Evolutionary conservation across 768 basidiomycete genomes (phyloP).

Genomic region (Suillus brevipes): DNA sequence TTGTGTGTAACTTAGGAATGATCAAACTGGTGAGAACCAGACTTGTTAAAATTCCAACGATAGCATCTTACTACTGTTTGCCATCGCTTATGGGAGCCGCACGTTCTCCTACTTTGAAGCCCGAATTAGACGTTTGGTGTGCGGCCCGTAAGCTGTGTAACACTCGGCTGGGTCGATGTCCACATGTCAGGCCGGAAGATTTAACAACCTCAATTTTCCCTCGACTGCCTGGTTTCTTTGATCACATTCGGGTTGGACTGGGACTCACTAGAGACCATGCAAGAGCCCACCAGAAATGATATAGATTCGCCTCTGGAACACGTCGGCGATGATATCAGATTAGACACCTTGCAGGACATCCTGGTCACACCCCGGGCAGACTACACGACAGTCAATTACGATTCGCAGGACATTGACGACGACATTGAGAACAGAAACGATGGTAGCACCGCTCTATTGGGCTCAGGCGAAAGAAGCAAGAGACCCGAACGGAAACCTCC

Average conservation of each 20-base stretch:
- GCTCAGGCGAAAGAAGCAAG: constrained; percentile 29
- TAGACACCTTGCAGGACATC: constrained; percentile 32
- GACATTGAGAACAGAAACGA: constrained; percentile 39
- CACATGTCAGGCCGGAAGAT: not conserved
- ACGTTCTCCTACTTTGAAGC: not conserved
- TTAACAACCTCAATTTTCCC: not conserved
- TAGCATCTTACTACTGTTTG: constrained; percentile 24
- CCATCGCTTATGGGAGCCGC: constrained; percentile 25
- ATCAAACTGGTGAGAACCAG: constrained; percentile 23
- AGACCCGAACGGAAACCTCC: constrained; percentile 24
- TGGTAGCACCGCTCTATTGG: constrained; percentile 48
- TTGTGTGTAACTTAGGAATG: constrained; percentile 18
- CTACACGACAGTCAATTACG: constrained; percentile 22
- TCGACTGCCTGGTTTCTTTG: not conserved
- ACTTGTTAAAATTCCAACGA: constrained; percentile 20
- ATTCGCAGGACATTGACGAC: constrained; percentile 35
- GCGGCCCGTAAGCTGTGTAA: not conserved
- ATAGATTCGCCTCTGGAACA: not conserved
- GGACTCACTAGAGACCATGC: not conserved
- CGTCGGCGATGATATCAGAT: constrained; percentile 28
- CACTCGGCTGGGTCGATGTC: not conserved
- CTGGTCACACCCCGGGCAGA: constrained; percentile 22
- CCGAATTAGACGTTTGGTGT: not conserved
- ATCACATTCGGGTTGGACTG: not conserved
- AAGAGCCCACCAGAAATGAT: not conserved